These are phyloP conservation scores for Daldinia decipiens DNA, from an alignment of 495 filamentous ascomycete species.

Conservation along the genomic window DNA sequence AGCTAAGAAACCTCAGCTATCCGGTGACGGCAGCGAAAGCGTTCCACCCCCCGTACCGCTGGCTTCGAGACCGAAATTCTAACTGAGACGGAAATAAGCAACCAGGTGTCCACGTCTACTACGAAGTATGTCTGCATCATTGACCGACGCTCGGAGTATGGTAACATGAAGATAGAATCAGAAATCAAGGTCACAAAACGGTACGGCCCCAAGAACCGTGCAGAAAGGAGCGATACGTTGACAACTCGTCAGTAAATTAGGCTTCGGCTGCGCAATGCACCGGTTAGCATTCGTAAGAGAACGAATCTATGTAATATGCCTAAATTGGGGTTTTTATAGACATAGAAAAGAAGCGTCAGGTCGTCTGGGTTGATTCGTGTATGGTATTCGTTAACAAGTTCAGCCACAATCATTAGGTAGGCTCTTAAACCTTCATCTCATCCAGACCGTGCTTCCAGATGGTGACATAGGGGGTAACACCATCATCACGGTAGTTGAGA, in stretches of 20 bases:
- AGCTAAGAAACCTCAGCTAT: constrained; percentile 64
- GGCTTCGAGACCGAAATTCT: constrained; percentile 55
- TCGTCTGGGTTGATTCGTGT: constrained; percentile 35
- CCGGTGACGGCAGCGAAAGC: constrained; percentile 16
- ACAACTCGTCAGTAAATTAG: constrained; percentile 28
- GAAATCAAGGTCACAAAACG: constrained; percentile 19
- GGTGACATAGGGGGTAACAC: constrained; percentile 85
- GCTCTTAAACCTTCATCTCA: constrained; percentile 89
- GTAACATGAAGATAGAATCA: background rate
- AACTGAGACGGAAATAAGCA: background rate
- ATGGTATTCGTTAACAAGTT: constrained; percentile 26
- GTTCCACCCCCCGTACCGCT: constrained; percentile 64
- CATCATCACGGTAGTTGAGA: constrained; percentile 97
- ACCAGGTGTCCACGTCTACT: background rate
- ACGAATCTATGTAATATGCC: constrained; percentile 33
- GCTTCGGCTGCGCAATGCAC: constrained; percentile 28
- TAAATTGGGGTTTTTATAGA: constrained; percentile 18
- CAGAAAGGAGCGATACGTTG: constrained; percentile 7
- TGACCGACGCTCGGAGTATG: background rate
- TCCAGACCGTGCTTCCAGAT: constrained; percentile 96
- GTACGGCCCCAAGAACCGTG: background rate
- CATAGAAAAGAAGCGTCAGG: constrained; percentile 36
- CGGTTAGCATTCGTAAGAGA: constrained; percentile 25
- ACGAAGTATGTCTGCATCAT: background rate
- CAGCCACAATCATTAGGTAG: constrained; percentile 10